These are phyloP conservation scores for Colletotrichum lindemuthianum DNA, from an alignment of 2,329 filamentous ascomycete genomes.

Conservation along the genomic window DNA sequence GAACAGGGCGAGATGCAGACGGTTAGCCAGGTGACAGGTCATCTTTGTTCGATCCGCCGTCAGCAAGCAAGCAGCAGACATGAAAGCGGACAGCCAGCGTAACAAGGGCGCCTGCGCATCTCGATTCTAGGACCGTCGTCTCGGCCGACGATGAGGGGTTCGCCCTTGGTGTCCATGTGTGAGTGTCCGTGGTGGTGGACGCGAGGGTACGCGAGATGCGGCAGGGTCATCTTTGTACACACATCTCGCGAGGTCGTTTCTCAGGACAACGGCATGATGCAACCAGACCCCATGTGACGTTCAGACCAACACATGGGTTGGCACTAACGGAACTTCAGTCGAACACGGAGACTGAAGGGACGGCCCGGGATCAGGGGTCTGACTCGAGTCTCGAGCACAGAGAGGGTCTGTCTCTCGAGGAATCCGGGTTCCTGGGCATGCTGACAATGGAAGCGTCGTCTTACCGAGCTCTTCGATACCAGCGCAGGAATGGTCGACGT, in stretches of 20 bases:
- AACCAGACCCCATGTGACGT: too few relatives aligned
- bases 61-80: background rate
- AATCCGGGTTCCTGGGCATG: background rate
- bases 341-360: constrained; percentile 1
- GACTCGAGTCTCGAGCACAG: background rate
- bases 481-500: background rate
- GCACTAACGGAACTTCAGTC: background rate
- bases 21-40: background rate
- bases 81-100: background rate
- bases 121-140: too few relatives aligned
- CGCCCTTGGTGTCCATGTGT: too few relatives aligned
- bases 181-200: too few relatives aligned
- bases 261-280: too few relatives aligned
- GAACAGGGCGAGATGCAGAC: constrained; percentile 11
- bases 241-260: too few relatives aligned
- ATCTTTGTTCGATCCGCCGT: background rate
- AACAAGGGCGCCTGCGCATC: background rate
- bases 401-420: background rate
- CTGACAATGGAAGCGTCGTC: too few relatives aligned
- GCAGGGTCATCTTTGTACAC: too few relatives aligned
- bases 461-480: background rate
- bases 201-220: too few relatives aligned
- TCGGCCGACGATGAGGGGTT: too few relatives aligned
- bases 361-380: background rate
- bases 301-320: too few relatives aligned